Percentiles rank a stretch among this genome's conserved stretches.
These are phyloP conservation scores for Cercis canadensis DNA, from an alignment of 306 rosid genomes.

Conservation along the genomic window DNA sequence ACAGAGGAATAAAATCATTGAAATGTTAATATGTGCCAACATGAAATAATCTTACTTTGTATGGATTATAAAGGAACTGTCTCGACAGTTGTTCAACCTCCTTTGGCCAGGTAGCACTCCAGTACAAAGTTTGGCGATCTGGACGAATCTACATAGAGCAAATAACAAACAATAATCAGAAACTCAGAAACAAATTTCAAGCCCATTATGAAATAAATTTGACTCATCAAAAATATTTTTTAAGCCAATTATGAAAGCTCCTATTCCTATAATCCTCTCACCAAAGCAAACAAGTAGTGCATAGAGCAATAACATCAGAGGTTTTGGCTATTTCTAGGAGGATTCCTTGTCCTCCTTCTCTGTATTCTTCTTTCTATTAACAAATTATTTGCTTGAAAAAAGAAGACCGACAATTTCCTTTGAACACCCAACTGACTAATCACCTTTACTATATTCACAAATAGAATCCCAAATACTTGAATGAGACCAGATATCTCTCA, in stretches of 20 bases:
- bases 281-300: neutral
- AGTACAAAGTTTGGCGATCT: slow-evolving; percentile 90
- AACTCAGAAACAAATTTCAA: slow-evolving; percentile 10
- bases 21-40: slow-evolving; percentile 22
- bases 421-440: no score
- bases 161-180: slow-evolving; percentile 23
- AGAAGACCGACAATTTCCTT: no score
- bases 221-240: neutral
- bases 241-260: neutral
- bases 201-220: neutral
- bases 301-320: neutral
- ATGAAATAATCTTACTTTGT: slow-evolving; percentile 67
- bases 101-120: slow-evolving; percentile 99
- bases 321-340: neutral
- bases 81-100: slow-evolving; percentile 93
- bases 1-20: slow-evolving; percentile 18
- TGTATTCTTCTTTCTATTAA: no score
- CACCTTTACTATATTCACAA: no score
- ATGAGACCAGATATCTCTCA: no score
- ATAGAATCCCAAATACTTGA: no score
- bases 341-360: no score
- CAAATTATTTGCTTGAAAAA: no score
- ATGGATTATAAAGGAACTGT: slow-evolving; percentile 89
- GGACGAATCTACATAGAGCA: slow-evolving; percentile 75
- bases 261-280: neutral